These are phyloP conservation scores for Phytophthora fragariae DNA, from an alignment of 352 stramenopile species.

Conservation along the genomic window DNA sequence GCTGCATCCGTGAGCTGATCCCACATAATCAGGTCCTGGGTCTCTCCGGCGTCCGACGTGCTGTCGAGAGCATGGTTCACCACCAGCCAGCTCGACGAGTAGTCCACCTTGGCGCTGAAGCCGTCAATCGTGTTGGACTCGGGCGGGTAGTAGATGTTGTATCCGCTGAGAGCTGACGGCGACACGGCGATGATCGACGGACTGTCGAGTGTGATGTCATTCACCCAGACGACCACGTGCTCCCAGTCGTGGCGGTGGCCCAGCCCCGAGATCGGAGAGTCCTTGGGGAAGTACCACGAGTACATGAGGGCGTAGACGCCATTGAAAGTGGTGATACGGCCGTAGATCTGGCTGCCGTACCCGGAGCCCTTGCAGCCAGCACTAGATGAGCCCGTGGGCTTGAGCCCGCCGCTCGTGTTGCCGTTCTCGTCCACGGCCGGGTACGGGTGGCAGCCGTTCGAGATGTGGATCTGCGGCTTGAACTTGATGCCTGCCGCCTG, in stretches of 20 bases:
- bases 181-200: slow-evolving; percentile 35
- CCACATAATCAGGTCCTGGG: slow-evolving; percentile 40
- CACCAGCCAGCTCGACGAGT: slow-evolving; percentile 29
- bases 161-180: slow-evolving; percentile 35
- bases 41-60: slow-evolving; percentile 29
- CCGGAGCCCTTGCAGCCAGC: slow-evolving; percentile 37
- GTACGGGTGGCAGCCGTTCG: slow-evolving; percentile 23
- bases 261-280: slow-evolving; percentile 36
- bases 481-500: slow-evolving; percentile 42
- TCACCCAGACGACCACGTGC: slow-evolving; percentile 17
- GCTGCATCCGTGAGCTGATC: slow-evolving; percentile 35
- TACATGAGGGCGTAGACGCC: slow-evolving; percentile 40
- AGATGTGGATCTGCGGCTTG: slow-evolving; percentile 47
- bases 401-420: slow-evolving; percentile 45
- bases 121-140: slow-evolving; percentile 22
- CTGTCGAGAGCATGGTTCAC: slow-evolving; percentile 37
- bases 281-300: slow-evolving; percentile 58
- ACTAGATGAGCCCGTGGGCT: slow-evolving; percentile 35
- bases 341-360: slow-evolving; percentile 22
- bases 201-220: slow-evolving; percentile 28
- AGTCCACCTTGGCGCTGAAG: slow-evolving; percentile 37
- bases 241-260: slow-evolving; percentile 14
- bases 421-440: slow-evolving; percentile 36
- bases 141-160: slow-evolving; percentile 38
- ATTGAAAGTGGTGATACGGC: slow-evolving; percentile 15